phyloP scores from a whole-genome alignment of 1,284 basidiomycete genomes.

The Malassezia nana region DNA sequence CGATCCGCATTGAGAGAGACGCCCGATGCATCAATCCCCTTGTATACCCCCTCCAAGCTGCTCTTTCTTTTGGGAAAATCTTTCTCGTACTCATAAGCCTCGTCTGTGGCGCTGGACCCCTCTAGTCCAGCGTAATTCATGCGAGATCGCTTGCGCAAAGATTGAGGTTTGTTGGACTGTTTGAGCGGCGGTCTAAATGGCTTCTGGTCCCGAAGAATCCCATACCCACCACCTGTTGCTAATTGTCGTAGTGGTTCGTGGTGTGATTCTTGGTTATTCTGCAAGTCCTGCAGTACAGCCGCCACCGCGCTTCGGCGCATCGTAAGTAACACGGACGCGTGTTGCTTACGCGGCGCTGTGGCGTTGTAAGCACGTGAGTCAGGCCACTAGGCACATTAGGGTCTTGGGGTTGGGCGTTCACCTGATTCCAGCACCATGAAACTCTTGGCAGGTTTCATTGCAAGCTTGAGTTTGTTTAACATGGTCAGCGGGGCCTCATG shows the following conservation, averaged over 20 bases:
- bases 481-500: conserved; percentile 10
- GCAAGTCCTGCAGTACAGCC: conserved; percentile 5
- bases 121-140: conserved; percentile 43
- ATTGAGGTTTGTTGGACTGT: conserved; percentile 19
- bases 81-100: conserved; percentile 12
- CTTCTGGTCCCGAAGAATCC: conserved; percentile 31
- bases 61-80: conserved; percentile 19
- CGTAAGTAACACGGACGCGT: conserved; percentile 1
- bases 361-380: conserved; percentile 1
- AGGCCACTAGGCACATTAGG: not conserved
- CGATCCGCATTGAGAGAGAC: conserved; percentile 40
- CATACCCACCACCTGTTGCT: conserved; percentile 36
- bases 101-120: conserved; percentile 19
- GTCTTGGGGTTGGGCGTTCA: not conserved
- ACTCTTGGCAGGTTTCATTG: not conserved
- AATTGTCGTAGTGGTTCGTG: conserved; percentile 6
- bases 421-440: not conserved
- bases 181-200: conserved; percentile 40
- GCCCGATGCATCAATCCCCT: conserved; percentile 41
- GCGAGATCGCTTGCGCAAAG: conserved; percentile 30
- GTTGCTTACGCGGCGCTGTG: not conserved
- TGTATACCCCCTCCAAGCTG: conserved; percentile 39
- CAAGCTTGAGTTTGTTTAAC: not conserved
- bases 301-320: conserved; percentile 18
- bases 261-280: not conserved